Base-by-base conservation (phyloP, 2,329 filamentous ascomycete genomes). In the Hymenoscyphus albidus region DNA sequence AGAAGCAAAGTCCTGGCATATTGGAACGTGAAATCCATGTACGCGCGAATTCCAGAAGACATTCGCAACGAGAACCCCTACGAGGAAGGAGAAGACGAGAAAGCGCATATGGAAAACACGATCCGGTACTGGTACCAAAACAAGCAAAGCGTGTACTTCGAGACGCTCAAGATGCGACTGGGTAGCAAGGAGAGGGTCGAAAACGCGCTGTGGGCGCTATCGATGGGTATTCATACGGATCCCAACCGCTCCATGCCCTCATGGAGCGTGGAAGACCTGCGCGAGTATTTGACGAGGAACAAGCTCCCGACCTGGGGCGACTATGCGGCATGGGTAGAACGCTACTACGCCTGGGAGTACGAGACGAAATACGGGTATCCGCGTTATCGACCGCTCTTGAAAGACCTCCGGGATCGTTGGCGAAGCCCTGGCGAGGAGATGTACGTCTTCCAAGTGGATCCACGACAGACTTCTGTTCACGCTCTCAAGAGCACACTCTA, bases 271-370 rank as follows among this genome's bases (percentile, higher is more conserved):
- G 32, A 32, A 2, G 54, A 62, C 5, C 59, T 57, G 38, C 14
- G 40, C 16, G 18, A 22, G 12, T 62, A 39, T 22, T 62, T 62
- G 32, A 16, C 16, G 2, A 16, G 18, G 16, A 31, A 62, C 4
- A 40, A 44, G n/a, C 27, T 64, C 5, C 63, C 63, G 5, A 54
- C 31, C n/a, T 64, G 63, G 63, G 63, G 63, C 5, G 16, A 48
- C 4, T 5, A 40, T 12, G 6, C 12, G 9, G 63, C 56, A 2
- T 42, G 7, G 35, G 32, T 57, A 10, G 63, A 64, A 54, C 39
- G 63, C 16, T 64, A 62, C 59, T 62, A 64, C 40, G 63, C 63
- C 5, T 59, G n/a, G n/a, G 57, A 44, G 40, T 64, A 18, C 18
- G 59, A 64, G 40, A 51, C 14, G 16, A 35, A 55, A 13, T 16